Evolutionary conservation across 805 yeast genomes (phyloP), one percentile per base, ranked within the genome.

Genomic region (Kodamaea sagamina): DNA sequence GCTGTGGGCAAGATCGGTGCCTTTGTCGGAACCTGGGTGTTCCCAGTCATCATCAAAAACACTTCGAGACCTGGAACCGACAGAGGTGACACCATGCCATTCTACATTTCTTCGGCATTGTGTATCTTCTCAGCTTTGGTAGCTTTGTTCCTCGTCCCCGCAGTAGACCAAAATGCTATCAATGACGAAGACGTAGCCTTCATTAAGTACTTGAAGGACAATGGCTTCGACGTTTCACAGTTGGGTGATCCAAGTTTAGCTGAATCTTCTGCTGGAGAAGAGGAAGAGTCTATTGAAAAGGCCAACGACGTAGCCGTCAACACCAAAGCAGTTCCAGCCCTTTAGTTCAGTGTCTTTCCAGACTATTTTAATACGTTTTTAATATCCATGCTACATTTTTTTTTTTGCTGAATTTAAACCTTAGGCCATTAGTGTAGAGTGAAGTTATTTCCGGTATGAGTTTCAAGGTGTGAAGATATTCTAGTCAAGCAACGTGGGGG

Each of bases 1-100:
- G 96, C 96, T 18, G 54, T 82, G 42, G 97, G 96, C 58, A 90
- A 90, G 64, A 71, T 88, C 47, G 97, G 97, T 60, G 97, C 96
- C 1, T 89, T 90, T 59, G 86, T 83, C 22, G 97, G 97, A 43
- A 83, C 93, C 36, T 89, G 83, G 58, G 84, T 85, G 24, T 92
- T 92, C 78, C 96, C 97, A 32, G 77, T 81, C 38, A 84, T 90
- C 57, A 81, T 83, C 50, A 71, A 63, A 41, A 71, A 79, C 50
- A 79, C 79, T 42, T 19, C 44, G 2, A 48, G 48, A 27, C 75
- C 78, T 35, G 87, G 86, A 32, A 73, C 74, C 29, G 67, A 72
- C 47, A 54, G 63, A 44, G 93, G 92, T 50, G 72, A 79, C 57
- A 80, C 79, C 62, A 84, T 84, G 41, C 90, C 95, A 40, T 87